Base-by-base conservation (phyloP, 352 stramenopile genomes). In the Globisporangium viniferum region DNA sequence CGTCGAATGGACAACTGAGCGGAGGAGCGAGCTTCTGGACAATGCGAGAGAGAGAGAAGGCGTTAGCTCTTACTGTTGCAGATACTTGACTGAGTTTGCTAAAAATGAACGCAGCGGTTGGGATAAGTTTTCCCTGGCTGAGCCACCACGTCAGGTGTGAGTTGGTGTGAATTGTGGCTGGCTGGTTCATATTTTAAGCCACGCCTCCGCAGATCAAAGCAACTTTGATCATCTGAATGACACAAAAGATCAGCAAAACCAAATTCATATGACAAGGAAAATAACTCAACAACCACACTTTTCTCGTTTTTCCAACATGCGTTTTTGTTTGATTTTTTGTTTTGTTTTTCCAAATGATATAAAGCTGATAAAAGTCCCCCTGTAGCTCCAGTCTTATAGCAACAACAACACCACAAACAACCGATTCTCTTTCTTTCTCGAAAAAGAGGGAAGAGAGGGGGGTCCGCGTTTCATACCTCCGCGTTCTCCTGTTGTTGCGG, bases 391-490 rank as follows among this genome's bases (percentile, higher is more conserved):
- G 44, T 24, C 31, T 20, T 14, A 33, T 5, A 33, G 29, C 29
- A 59, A 18, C 33, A 57, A 48, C 8, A 58, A 36, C 44, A 51
- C 31, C 33, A 22, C 20, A 44, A 27, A 39, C 35, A 22, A 51
- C 44, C 44, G 18, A 51, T 51, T 24, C 24, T 5, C 12, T 51
- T 6, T 12, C 6, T 51, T 20, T 7, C 8, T 20, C 12, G 12
- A 44, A 46, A 46, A 12, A 46, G 39, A 46, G 36, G 10, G 4
- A 44, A 29, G n/a, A 18, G 29, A 60, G 18, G 18, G 62, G 36
- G 36, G 24, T 35, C 55, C 57, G 65, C 65, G 65, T 60, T 60
- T 70, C 65, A 70, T 15, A 70, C 65, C 48, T 65, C 57, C 14
- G 65, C 65, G 65, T 70, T 70, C 49, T 70, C 56, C 57, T 70